These are phyloP conservation scores for Dissophora globulifera DNA, from an alignment of 192 early-diverging fungal species.

Conservation along the genomic window DNA sequence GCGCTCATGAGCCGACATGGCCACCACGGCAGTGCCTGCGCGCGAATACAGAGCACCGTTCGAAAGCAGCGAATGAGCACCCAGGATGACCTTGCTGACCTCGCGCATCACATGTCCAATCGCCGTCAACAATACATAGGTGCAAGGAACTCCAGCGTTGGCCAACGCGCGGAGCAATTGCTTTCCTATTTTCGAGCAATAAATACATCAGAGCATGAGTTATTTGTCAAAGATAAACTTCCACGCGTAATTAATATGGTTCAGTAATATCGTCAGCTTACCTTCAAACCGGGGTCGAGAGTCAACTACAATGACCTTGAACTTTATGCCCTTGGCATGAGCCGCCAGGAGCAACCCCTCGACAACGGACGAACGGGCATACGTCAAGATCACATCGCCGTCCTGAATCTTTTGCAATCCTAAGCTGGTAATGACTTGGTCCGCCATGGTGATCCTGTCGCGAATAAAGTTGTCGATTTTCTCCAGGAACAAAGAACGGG, in stretches of 20 bases:
- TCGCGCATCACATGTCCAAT: conserved; percentile 82
- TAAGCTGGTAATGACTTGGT: conserved; percentile 79
- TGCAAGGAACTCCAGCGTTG: conserved; percentile 74
- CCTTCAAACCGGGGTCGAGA: conserved; percentile 91
- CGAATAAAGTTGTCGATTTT: conserved; percentile 90
- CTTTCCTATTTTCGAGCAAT: conserved; percentile 59
- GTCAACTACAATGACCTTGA: conserved; percentile 94
- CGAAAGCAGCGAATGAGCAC: conserved; percentile 90
- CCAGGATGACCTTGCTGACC: conserved; percentile 93
- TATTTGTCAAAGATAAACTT: too few species aligned
- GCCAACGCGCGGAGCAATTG: conserved; percentile 68
- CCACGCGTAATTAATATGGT: too few species aligned
- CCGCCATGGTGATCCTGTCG: conserved; percentile 89
- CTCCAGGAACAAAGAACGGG: conserved; percentile 71
- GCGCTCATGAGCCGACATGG: conserved; percentile 87
- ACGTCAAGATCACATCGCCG: conserved; percentile 93
- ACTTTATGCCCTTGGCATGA: conserved; percentile 76
- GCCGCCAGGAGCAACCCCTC: conserved; percentile 80
- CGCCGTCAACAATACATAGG: conserved; percentile 75
- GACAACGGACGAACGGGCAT: conserved; percentile 93
- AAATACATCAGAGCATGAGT: too few species aligned
- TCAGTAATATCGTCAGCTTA: too few species aligned
- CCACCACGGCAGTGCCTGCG: conserved; percentile 90
- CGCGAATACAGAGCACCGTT: conserved; percentile 94
- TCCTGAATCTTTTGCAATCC: conserved; percentile 91